Evolutionary conservation across 2,329 filamentous ascomycete species (phyloP).

Genomic region (Rosellinia necatrix): DNA sequence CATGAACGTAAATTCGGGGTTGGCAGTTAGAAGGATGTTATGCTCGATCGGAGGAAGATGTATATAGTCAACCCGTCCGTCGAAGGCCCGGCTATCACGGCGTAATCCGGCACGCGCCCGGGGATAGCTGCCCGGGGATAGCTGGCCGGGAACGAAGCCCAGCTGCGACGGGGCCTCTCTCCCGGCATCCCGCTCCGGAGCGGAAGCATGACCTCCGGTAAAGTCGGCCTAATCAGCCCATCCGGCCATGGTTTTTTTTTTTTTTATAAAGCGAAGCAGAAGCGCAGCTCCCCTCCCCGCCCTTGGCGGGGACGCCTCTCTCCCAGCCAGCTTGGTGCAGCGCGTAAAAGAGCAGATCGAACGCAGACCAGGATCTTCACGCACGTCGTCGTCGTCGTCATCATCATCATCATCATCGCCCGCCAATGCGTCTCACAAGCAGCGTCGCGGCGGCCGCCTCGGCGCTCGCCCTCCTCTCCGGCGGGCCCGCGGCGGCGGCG

Average conservation of each 20-base stretch:
- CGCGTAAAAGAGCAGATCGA: no score
- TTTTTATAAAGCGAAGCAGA: no score
- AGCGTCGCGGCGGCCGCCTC: conserved; percentile 2
- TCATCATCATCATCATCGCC: no score
- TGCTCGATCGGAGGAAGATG: no score
- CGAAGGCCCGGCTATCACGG: neutral
- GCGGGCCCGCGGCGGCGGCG: conserved; percentile 22
- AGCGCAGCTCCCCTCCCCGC: neutral
- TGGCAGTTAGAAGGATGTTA: no score
- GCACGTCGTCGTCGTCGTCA: no score
- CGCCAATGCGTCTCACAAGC: conserved; percentile 23
- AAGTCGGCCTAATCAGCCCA: neutral
- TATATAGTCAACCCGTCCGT: no score
- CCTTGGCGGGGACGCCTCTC: neutral
- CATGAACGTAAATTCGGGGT: no score
- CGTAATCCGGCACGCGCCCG: neutral
- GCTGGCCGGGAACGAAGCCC: no score
- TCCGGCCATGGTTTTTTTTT: neutral
- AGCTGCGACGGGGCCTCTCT: neutral
- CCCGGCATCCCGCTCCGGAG: conserved; percentile 7
- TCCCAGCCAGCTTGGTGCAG: neutral
- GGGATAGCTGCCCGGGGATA: no score
- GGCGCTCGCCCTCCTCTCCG: conserved; percentile 25
- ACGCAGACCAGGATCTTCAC: no score
- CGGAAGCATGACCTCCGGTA: conserved; percentile 19